Percentiles rank a stretch among this genome's conserved stretches.
These are phyloP conservation scores for Cunninghamia lanceolata DNA, from an alignment of 75 land plant genomes.

Conservation along the genomic window DNA sequence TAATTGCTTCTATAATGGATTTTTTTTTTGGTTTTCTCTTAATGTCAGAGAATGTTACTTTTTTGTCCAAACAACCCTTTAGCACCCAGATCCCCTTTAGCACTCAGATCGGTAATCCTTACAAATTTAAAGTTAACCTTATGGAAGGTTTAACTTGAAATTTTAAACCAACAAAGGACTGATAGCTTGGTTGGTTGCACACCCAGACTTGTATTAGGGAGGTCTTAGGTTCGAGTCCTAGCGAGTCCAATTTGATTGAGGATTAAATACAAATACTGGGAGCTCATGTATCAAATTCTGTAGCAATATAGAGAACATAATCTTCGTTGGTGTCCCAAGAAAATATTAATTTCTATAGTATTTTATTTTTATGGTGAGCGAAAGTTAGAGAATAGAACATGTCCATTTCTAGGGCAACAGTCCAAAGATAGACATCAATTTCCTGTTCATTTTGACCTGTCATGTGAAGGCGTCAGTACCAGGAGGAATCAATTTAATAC, in stretches of 20 bases:
- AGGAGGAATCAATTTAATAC: not conserved
- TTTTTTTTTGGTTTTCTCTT: not conserved
- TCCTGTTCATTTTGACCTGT: not conserved
- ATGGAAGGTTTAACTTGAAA: not conserved
- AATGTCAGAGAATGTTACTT: not conserved
- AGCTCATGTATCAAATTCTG: not conserved
- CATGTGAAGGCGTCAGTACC: not conserved
- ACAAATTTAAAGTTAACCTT: too few species aligned
- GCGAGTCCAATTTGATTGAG: not conserved
- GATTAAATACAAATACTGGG: not conserved
- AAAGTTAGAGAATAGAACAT: not conserved
- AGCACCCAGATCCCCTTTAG: not conserved
- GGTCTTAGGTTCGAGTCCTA: not conserved
- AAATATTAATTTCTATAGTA: not conserved
- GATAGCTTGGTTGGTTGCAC: not conserved
- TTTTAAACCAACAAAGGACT: not conserved
- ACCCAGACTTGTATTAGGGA: not conserved
- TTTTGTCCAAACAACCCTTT: not conserved
- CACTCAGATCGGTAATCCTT: too few species aligned
- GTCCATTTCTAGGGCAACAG: not conserved
- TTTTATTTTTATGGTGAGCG: not conserved
- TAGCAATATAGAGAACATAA: not conserved
- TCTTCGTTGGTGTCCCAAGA: not conserved
- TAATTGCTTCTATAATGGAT: not conserved
- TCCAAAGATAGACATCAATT: not conserved